phyloP scores from a whole-genome alignment of 2,329 filamentous ascomycete genomes.

The Mycogone perniciosa region DNA sequence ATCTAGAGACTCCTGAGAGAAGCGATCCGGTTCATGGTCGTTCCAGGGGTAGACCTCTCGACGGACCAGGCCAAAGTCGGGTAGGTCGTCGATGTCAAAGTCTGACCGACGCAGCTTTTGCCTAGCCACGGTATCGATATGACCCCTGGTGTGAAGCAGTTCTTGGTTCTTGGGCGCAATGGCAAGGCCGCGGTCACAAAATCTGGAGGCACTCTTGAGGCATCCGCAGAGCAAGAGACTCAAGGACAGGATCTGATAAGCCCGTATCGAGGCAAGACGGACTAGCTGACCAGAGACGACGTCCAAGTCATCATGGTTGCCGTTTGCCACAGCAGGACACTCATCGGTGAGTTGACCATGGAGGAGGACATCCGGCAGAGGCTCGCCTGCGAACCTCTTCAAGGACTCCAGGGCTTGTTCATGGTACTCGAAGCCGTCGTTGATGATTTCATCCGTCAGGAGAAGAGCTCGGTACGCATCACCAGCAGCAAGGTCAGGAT shows the following conservation, averaged over 20 bases:
- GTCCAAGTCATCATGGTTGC: slow-evolving; percentile 28
- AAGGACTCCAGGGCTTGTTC: slow-evolving; percentile 55
- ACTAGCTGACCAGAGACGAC: slow-evolving; percentile 37
- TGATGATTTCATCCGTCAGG: slow-evolving; percentile 70
- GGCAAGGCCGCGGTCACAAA: slow-evolving; percentile 55
- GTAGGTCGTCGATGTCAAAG: slow-evolving; percentile 50
- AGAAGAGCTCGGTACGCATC: slow-evolving; percentile 90
- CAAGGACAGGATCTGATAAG: slow-evolving; percentile 53
- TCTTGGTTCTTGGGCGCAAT: slow-evolving; percentile 49
- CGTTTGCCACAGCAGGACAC: slow-evolving; percentile 26
- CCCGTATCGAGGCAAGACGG: slow-evolving; percentile 45
- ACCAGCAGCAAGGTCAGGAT: slow-evolving; percentile 82
- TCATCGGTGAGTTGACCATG: slow-evolving; percentile 36
- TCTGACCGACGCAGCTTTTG: slow-evolving; percentile 40
- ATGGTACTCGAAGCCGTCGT: slow-evolving; percentile 79
- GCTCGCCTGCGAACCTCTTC: slow-evolving; percentile 25
- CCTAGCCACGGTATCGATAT: slow-evolving; percentile 48
- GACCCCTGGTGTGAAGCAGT: slow-evolving; percentile 46
- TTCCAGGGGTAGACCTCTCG: slow-evolving; percentile 68
- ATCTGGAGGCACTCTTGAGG: slow-evolving; percentile 59
- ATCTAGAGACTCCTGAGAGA: slow-evolving; percentile 60
- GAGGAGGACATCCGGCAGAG: slow-evolving; percentile 40
- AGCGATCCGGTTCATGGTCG: slow-evolving; percentile 60
- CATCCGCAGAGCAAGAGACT: slow-evolving; percentile 60
- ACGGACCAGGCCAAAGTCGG: slow-evolving; percentile 64